These are phyloP conservation scores for Oryza rufipogon DNA, from an alignment of 176 grass and related monocot species.

Conservation along the genomic window DNA sequence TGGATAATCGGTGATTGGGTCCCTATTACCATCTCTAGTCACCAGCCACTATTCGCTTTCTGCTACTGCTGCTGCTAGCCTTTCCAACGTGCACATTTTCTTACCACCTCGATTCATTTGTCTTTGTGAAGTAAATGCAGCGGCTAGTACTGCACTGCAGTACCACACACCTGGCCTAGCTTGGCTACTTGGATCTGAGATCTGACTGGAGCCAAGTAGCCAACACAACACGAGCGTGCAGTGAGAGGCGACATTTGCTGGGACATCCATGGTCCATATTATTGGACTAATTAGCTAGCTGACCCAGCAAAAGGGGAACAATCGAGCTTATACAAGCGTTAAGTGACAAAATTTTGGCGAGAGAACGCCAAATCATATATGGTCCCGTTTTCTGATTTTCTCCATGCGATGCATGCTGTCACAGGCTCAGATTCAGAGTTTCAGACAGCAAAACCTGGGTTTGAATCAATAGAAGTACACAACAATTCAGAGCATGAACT, in stretches of 20 bases:
- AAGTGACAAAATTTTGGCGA: not conserved
- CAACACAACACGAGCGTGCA: not conserved
- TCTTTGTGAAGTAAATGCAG: not conserved
- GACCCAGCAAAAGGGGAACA: not conserved
- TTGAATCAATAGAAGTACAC: too few species aligned
- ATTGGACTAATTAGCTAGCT: not conserved
- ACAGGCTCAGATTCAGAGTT: too few species aligned
- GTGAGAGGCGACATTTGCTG: not conserved
- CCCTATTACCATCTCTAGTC: too few species aligned
- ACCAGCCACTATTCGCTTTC: too few species aligned
- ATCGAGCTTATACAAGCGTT: too few species aligned
- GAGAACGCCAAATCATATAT: not conserved
- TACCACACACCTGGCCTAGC: not conserved
- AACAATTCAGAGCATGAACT: not conserved
- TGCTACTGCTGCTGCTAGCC: too few species aligned
- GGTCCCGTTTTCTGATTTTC: not conserved
- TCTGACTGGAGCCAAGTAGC: not conserved
- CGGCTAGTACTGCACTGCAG: too few species aligned
- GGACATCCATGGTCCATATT: not conserved
- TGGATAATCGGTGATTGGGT: too few species aligned
- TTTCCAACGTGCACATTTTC: not conserved
- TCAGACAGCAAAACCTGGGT: too few species aligned
- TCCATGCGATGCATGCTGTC: not conserved
- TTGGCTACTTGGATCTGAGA: not conserved
- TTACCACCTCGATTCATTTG: not conserved